These are phyloP conservation scores for Penicillium janthinellum DNA, from an alignment of 2,329 filamentous ascomycete species.

Conservation along the genomic window DNA sequence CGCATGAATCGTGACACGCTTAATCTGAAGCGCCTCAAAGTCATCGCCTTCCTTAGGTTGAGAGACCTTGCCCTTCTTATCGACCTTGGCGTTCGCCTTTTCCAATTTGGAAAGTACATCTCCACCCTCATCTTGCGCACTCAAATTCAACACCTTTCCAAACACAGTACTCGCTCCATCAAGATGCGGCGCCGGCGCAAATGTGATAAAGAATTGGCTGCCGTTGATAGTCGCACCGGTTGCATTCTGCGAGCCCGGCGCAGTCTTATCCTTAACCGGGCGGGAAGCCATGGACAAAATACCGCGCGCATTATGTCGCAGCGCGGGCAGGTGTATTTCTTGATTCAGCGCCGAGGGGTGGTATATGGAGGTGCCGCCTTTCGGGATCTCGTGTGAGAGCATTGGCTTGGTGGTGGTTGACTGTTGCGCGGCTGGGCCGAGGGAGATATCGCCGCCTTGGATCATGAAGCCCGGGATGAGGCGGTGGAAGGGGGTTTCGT, in stretches of 20 bases:
- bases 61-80: constrained; percentile 62
- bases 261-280: constrained; percentile 45
- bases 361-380: constrained; percentile 60
- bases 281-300: constrained; percentile 63
- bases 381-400: constrained; percentile 52
- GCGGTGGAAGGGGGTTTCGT: constrained; percentile 64
- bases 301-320: constrained; percentile 60
- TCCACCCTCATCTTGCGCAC: constrained; percentile 47
- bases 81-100: constrained; percentile 61
- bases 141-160: constrained; percentile 57
- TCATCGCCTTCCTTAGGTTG: constrained; percentile 45
- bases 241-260: constrained; percentile 49
- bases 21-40: constrained; percentile 57
- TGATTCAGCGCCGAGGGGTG: constrained; percentile 58
- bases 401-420: constrained; percentile 43
- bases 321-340: constrained; percentile 60
- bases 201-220: constrained; percentile 66
- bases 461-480: constrained; percentile 66
- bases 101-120: constrained; percentile 55
- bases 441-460: constrained; percentile 60
- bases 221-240: constrained; percentile 51
- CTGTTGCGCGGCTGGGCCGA: constrained; percentile 47
- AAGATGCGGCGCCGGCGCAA: constrained; percentile 63
- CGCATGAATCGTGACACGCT: constrained; percentile 62
- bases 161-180: constrained; percentile 70